Conservation (phyloP, 495 filamentous ascomycete genomes). For the Penicillium crystallinum region DNA sequence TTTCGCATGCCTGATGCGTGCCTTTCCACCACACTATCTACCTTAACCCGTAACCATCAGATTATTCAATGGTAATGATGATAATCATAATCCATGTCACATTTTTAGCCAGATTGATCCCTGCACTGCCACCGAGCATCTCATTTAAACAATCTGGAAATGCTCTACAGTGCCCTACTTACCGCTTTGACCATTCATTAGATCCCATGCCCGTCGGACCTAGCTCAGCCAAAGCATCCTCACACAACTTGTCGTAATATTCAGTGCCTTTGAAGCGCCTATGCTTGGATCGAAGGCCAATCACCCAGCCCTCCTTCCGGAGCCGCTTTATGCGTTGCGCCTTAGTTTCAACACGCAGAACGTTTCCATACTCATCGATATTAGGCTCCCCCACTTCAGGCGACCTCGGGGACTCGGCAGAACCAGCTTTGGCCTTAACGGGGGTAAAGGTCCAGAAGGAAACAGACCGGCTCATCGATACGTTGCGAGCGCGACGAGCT, state of each 20-base stretch:
- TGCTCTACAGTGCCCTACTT: neutral
- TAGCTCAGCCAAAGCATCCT: constrained; percentile 30
- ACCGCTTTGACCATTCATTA: neutral
- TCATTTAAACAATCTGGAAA: neutral
- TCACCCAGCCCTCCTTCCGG: constrained; percentile 30
- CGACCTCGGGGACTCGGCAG: neutral
- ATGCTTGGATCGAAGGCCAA: constrained; percentile 26
- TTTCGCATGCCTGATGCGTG: neutral
- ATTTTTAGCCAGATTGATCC: too few relatives aligned
- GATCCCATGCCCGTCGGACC: neutral
- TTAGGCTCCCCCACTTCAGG: neutral
- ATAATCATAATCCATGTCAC: neutral
- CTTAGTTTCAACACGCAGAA: constrained; percentile 26
- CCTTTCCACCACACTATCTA: neutral
- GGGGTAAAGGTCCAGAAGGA: constrained; percentile 42
- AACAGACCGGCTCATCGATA: constrained; percentile 16
- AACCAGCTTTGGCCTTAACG: constrained; percentile 8
- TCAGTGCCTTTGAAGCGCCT: constrained; percentile 35
- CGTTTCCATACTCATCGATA: constrained; percentile 18
- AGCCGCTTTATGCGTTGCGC: constrained; percentile 33
- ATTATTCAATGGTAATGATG: neutral
- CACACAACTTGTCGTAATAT: constrained; percentile 35
- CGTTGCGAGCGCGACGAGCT: constrained; percentile 15
- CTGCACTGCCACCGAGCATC: neutral
- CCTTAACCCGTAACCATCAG: neutral